Evolutionary conservation across 306 rosid genomes (phyloP).

Genomic region (Leucaena leucocephala): DNA sequence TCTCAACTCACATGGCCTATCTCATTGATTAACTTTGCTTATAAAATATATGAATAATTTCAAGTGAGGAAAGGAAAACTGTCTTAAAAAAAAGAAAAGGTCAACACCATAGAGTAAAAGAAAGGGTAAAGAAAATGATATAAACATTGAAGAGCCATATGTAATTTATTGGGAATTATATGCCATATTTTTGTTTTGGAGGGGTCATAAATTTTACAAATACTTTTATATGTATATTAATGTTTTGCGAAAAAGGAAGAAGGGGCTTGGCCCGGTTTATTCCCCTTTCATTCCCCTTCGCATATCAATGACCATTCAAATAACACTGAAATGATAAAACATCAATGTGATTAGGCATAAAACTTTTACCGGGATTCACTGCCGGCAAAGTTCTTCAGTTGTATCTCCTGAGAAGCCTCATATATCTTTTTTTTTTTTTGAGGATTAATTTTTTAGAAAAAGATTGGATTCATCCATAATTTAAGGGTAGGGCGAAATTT

Average conservation of each 20-base stretch:
- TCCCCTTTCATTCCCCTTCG: too few relatives aligned
- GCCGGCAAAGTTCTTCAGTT: conserved; percentile 80
- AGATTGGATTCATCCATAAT: too few relatives aligned
- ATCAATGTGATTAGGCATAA: background rate
- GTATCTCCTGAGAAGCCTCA: conserved; percentile 78
- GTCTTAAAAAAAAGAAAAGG: background rate
- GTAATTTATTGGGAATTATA: too few relatives aligned
- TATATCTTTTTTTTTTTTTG: too few relatives aligned
- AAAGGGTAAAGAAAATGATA: too few relatives aligned
- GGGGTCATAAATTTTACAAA: background rate
- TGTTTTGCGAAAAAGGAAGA: too few relatives aligned
- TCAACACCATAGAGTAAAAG: too few relatives aligned
- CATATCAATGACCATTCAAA: background rate
- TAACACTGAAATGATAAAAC: background rate
- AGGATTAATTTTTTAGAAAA: too few relatives aligned
- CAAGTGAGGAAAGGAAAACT: background rate
- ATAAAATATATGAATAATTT: background rate
- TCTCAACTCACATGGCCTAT: background rate
- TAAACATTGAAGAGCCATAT: too few relatives aligned
- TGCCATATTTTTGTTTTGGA: background rate
- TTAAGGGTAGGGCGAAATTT: too few relatives aligned
- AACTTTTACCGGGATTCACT: conserved; percentile 85
- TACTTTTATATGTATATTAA: too few relatives aligned
- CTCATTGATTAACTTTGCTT: background rate
- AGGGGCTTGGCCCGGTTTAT: too few relatives aligned